Evolutionary conservation across 768 basidiomycete genomes (phyloP), one percentile per base, ranked within the genome.

Genomic region (Rhizopogon rudus): DNA sequence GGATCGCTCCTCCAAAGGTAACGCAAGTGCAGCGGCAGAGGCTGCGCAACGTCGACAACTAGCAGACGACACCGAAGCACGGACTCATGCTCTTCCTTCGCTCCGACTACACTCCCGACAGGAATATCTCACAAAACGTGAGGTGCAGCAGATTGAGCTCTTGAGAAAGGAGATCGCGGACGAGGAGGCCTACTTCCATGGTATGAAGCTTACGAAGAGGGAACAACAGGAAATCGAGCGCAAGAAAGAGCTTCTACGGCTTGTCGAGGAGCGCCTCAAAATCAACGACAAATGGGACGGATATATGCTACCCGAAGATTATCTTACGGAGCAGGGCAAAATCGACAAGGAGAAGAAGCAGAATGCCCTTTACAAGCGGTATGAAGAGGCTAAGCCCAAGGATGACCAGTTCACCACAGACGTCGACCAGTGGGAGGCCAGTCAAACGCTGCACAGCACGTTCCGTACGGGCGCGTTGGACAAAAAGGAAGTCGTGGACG

Each of bases 201-300:
- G 95, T 14, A 94, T 96, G 88, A 91, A 84, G 69, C 75, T 97
- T 53, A 89, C 95, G 16, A 92, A 85, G 69, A 77, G 84, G 44
- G 97, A 98, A 67, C 76, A 78, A 59, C 76, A 73, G 33, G 92
- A 93, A n/a, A 73, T 94, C 51, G 92, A 93, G 16, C 77, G 83
- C 59, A 98, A 98, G 77, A 97, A 95, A 73, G 92, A 97, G 62
- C 77, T 98, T 7, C 75, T 99, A 5, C 81, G 82, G 53, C 81
- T 98, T 44, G 96, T 96, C 53, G 96, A 99, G 71, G 95, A 95
- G 67, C 84, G 96, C 29, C 77, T 96, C 59, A 88, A 86, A 65
- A 97, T 99, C 54, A 90, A 93, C 69, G 97, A 99, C 75, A 93
- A 91, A 59, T 92, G 80, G 73, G 97, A 99, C 58, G 96, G 96